Percentiles rank a stretch among this genome's conserved stretches.
phyloP scores from a whole-genome alignment of 148 eudicot genomes.

The Nepenthes gracilis region DNA sequence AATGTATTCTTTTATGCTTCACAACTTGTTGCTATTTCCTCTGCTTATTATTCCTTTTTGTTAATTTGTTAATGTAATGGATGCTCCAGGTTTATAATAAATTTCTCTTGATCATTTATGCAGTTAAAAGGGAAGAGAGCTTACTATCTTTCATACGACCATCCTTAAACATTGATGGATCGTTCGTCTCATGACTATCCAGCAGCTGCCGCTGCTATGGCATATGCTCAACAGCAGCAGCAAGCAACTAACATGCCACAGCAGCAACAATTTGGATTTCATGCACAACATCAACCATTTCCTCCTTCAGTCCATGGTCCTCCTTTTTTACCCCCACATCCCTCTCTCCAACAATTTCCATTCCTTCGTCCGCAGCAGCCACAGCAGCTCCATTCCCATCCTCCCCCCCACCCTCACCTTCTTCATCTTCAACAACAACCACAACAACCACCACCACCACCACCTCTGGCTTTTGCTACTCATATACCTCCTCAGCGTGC shows the following conservation, averaged over 20 bases:
- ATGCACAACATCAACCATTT: constrained; percentile 77
- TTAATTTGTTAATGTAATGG: no score
- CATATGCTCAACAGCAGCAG: constrained; percentile 80
- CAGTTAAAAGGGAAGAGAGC: no score
- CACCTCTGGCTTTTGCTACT: constrained; percentile 63
- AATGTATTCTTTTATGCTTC: no score
- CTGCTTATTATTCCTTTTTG: no score
- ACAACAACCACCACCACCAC: constrained; percentile 62
- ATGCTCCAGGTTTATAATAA: no score
- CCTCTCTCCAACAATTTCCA: constrained; percentile 76
- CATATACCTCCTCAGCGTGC: constrained; percentile 61
- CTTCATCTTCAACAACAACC: constrained; percentile 67
- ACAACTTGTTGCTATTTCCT: no score
- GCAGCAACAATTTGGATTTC: constrained; percentile 78
- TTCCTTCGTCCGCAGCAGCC: constrained; percentile 62
- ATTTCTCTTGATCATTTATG: neutral
- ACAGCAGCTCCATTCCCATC: constrained; percentile 56
- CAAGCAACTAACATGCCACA: constrained; percentile 14
- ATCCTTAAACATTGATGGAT: constrained; percentile 38
- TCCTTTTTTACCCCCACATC: constrained; percentile 70
- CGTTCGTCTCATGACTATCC: constrained; percentile 75
- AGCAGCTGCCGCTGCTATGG: constrained; percentile 62
- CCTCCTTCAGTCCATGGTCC: constrained; percentile 71
- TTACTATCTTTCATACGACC: no score
- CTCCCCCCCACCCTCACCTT: constrained; percentile 52